These are phyloP conservation scores for Eimeria necatrix DNA, from an alignment of 169 alveolate species.

Conservation along the genomic window DNA sequence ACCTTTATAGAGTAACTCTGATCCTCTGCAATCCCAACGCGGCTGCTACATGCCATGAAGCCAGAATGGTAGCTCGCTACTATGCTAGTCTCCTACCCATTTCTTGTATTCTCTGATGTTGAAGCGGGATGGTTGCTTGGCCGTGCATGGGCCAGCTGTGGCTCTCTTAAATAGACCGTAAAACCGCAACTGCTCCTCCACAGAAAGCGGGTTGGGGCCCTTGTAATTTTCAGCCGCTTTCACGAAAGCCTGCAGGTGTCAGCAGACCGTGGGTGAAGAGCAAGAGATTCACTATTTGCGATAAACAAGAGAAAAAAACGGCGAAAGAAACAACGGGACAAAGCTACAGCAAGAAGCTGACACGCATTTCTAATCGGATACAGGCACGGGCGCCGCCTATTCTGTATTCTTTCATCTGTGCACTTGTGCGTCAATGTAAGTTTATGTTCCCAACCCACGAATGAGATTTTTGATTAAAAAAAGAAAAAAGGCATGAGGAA, in stretches of 20 bases:
- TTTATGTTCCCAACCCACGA: too few species aligned
- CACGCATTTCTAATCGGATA: too few species aligned
- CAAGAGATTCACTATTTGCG: too few species aligned
- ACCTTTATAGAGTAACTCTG: too few species aligned
- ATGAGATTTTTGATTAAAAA: too few species aligned
- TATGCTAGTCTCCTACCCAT: not conserved
- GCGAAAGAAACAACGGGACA: not conserved
- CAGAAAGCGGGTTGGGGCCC: not conserved
- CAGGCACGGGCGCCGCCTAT: too few species aligned
- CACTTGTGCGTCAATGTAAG: too few species aligned
- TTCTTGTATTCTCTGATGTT: conserved; percentile 34
- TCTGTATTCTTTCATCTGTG: too few species aligned
- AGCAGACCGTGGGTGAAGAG: too few species aligned
- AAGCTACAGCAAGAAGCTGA: not conserved
- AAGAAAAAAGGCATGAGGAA: not conserved
- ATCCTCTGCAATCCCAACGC: too few species aligned
- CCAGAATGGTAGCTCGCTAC: not conserved
- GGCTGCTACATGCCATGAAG: not conserved
- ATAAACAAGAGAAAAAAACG: not conserved
- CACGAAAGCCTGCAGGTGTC: not conserved
- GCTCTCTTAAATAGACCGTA: conserved; percentile 30
- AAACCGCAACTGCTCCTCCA: conserved; percentile 1
- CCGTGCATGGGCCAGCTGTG: conserved; percentile 9
- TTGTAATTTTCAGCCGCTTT: not conserved
- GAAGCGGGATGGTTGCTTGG: conserved; percentile 31